Percentiles rank a stretch among this genome's conserved stretches.
Conservation (phyloP, 768 basidiomycete species). For the Boletus subcaerulescens region DNA sequence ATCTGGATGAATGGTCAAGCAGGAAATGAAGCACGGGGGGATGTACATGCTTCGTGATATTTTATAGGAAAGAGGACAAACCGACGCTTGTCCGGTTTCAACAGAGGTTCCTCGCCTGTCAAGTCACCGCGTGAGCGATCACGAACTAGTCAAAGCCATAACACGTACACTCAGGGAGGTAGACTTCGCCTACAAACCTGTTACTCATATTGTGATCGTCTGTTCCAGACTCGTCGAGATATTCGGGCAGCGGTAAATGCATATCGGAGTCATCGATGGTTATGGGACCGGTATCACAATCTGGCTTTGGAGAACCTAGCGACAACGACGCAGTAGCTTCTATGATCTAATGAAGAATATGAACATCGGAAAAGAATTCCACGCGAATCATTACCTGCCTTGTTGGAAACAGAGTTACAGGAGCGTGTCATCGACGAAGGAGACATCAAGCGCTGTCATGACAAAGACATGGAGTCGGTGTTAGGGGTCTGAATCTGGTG, state of each 20-base stretch:
- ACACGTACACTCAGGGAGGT: slow-evolving; percentile 19
- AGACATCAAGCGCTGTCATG: too few relatives aligned
- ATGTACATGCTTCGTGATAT: slow-evolving; percentile 71
- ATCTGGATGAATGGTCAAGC: slow-evolving; percentile 48
- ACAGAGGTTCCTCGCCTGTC: slow-evolving; percentile 64
- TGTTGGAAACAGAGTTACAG: background rate
- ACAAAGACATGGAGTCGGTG: background rate
- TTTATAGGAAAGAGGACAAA: slow-evolving; percentile 94
- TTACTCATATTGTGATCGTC: background rate
- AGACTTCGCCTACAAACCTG: slow-evolving; percentile 18
- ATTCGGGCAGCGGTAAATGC: background rate
- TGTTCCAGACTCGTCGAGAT: background rate
- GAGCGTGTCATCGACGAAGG: background rate
- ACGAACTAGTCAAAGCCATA: background rate
- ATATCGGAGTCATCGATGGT: background rate
- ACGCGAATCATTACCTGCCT: background rate
- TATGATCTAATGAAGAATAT: slow-evolving; percentile 1
- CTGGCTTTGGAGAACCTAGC: background rate
- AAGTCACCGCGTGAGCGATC: background rate
- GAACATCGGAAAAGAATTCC: background rate
- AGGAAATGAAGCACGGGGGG: background rate
- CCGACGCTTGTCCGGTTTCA: slow-evolving; percentile 69
- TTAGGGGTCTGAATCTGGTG: slow-evolving; percentile 8
- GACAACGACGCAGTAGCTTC: slow-evolving; percentile 4
- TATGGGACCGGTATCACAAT: background rate